Evolutionary conservation across 2,329 filamentous ascomycete species (phyloP), one percentile per base, ranked within the genome.

Genomic region (Seiridium cupressi): DNA sequence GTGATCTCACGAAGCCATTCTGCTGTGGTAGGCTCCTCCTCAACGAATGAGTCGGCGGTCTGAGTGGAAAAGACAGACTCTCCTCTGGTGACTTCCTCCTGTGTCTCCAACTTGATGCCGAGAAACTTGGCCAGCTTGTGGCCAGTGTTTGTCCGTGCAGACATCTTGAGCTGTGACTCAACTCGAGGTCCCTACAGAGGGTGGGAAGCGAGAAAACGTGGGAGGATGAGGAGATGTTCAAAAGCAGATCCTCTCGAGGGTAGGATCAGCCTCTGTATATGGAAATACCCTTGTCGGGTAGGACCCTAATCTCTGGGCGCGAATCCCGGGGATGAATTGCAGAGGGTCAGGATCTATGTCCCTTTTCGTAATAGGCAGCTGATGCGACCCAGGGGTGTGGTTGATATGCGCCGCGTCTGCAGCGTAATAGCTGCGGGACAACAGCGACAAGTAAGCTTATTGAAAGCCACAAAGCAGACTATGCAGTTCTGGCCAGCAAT

Each of bases 31-130:
- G 95, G 94, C 62, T 92, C 89, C 26, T 89, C 82, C 71, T 99
- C 94, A 59, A 95, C 81, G 71, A 96, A 98, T 53, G 85, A 89
- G 66, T 94, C 89, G 47, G 87, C 84, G 1, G 88, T 92, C 48
- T 84, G 83, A 42, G 85, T 80, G 0, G 93, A 95, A 69, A 92
- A 87, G 61, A 90, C 82, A 1, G 92, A 96, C 74, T 95, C 92
- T 67, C 91, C 91, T 51, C 89, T 82, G 10, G 89, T 90, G 56
- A 92, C 81, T 51, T 87, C 83, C 55, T 92, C 87, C 26, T 76
- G 68, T 58, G 76, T 75, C 62, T 91, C 80, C 38, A 96, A 79
- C 74, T 95, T 91, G 81, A 97, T 96, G 61, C 91, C 89, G 42
- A 97, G 81, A 62, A 81, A 82, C 74, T 92, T 95, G 72, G 93